Evolutionary conservation across 352 stramenopile genomes (phyloP).

Genomic region (Globisporangium emineosum): DNA sequence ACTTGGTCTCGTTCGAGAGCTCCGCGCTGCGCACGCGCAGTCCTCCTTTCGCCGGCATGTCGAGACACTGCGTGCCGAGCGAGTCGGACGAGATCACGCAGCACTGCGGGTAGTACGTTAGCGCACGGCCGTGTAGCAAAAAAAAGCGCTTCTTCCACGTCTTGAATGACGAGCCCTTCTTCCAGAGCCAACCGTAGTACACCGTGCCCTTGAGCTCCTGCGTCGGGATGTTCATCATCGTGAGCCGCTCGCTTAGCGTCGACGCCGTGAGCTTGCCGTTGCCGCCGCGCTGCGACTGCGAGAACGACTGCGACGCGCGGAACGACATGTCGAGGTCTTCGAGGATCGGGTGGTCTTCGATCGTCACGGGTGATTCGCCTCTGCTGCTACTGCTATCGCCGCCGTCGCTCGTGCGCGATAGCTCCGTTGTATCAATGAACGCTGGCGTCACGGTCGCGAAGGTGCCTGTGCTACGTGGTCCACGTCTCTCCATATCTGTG

Average conservation of each 20-base stretch:
- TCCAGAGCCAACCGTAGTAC: slow-evolving; percentile 80
- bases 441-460: slow-evolving; percentile 4
- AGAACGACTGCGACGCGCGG: slow-evolving; percentile 16
- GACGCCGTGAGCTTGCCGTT: slow-evolving; percentile 15
- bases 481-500: slow-evolving; percentile 11
- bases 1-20: slow-evolving; percentile 45
- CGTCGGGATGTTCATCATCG: slow-evolving; percentile 61
- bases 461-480: not conserved
- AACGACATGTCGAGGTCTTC: slow-evolving; percentile 18
- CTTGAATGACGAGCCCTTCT: slow-evolving; percentile 68
- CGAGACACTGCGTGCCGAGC: slow-evolving; percentile 54
- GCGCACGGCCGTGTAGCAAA: slow-evolving; percentile 52
- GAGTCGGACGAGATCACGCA: slow-evolving; percentile 62
- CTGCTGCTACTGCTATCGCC: slow-evolving; percentile 1
- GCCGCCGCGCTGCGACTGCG: slow-evolving; percentile 10
- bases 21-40: slow-evolving; percentile 46
- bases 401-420: slow-evolving; percentile 8
- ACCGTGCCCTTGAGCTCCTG: slow-evolving; percentile 53
- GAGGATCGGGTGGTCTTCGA: slow-evolving; percentile 13
- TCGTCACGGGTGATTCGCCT: slow-evolving; percentile 16
- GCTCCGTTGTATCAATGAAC: slow-evolving; percentile 19
- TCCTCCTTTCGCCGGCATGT: slow-evolving; percentile 51
- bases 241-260: slow-evolving; percentile 50
- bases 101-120: slow-evolving; percentile 73
- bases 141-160: slow-evolving; percentile 84